phyloP scores from a whole-genome alignment of 768 basidiomycete species.

The Podaxis carcinomalis region DNA sequence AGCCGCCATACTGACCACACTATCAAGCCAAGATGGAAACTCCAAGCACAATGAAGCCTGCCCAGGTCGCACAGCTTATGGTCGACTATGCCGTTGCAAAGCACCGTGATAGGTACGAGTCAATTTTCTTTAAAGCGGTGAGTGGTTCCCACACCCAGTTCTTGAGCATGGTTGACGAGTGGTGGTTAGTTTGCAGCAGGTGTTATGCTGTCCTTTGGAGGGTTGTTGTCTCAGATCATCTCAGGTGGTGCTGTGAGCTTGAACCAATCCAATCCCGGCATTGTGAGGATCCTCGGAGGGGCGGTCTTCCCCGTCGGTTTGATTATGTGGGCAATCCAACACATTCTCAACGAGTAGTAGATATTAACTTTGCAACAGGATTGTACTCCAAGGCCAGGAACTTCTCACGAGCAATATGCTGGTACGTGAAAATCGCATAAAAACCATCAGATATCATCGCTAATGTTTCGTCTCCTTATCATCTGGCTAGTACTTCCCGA shows the following conservation, averaged over 20 bases:
- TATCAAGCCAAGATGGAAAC: constrained; percentile 15
- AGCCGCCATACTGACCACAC: neutral
- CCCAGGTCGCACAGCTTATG: constrained; percentile 52
- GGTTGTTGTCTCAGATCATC: constrained; percentile 56
- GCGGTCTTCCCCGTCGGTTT: constrained; percentile 76
- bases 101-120: constrained; percentile 58
- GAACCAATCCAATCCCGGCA: constrained; percentile 52
- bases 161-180: neutral
- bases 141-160: constrained; percentile 18
- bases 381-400: constrained; percentile 66
- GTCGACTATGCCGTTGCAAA: constrained; percentile 56
- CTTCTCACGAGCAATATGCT: constrained; percentile 76
- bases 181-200: constrained; percentile 58
- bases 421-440: constrained; percentile 30
- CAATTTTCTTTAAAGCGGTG: constrained; percentile 67
- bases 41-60: constrained; percentile 50
- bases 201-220: constrained; percentile 72
- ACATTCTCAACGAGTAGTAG: neutral
- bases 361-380: constrained; percentile 37
- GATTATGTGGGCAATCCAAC: constrained; percentile 51
- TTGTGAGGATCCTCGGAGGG: constrained; percentile 62
- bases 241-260: constrained; percentile 54
- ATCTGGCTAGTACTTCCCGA: constrained; percentile 53
- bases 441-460: neutral
- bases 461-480: neutral